Evolutionary conservation across 176 grass and related monocot species (phyloP).

Genomic region (Carex myosuroides): DNA sequence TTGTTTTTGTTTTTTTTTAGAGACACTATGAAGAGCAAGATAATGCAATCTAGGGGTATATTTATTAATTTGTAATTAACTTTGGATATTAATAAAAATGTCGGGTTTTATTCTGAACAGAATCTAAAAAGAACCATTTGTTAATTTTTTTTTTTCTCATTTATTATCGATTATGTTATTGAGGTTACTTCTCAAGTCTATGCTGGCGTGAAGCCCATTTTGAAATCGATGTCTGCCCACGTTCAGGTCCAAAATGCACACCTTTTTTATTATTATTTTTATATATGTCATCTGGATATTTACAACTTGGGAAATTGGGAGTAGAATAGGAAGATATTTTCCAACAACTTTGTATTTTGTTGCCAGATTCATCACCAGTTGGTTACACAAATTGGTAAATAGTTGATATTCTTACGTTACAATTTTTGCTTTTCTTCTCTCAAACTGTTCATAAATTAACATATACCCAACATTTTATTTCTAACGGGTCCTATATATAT

Average conservation of each 20-base stretch:
- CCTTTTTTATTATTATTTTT: neutral
- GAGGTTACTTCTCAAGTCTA: neutral
- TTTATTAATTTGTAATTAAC: too few species aligned
- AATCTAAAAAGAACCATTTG: neutral
- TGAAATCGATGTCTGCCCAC: neutral
- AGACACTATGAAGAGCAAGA: too few species aligned
- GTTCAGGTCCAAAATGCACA: neutral
- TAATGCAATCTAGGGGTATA: too few species aligned
- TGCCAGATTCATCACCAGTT: neutral
- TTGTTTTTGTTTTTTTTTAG: too few species aligned
- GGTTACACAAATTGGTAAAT: neutral
- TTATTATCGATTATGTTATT: neutral
- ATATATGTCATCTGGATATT: slow-evolving; percentile 1
- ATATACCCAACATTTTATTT: too few species aligned
- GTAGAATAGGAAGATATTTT: slow-evolving; percentile 18
- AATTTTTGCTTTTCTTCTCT: neutral
- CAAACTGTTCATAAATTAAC: too few species aligned
- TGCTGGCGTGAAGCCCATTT: slow-evolving; percentile 8
- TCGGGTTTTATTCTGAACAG: neutral
- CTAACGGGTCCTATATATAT: too few species aligned
- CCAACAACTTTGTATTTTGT: slow-evolving; percentile 11
- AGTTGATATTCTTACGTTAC: neutral
- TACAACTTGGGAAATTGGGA: slow-evolving; percentile 12
- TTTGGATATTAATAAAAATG: too few species aligned
- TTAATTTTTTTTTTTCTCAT: neutral